Percentiles rank a stretch among this genome's conserved stretches.
phyloP scores from a whole-genome alignment of 2,329 filamentous ascomycete species.

The Shiraia bambusicola region DNA sequence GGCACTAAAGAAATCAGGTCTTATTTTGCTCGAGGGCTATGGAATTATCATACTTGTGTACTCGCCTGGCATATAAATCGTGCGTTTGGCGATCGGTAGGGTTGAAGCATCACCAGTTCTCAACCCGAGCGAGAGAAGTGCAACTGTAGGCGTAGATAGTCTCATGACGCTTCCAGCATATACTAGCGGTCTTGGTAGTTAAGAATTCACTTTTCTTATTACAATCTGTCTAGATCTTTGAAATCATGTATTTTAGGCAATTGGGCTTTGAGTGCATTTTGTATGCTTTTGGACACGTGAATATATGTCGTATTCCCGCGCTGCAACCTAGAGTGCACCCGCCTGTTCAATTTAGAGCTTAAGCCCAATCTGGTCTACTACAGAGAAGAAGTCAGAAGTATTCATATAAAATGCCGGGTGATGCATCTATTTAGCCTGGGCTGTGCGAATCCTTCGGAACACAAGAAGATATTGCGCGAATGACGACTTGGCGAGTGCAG shows the following conservation, averaged over 20 bases:
- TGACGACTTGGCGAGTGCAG: neutral
- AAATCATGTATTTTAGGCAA: no score
- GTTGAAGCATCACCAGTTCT: neutral
- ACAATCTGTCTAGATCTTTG: no score
- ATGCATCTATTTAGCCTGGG: neutral
- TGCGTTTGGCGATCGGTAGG: neutral
- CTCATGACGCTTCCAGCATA: neutral
- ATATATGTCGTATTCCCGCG: neutral
- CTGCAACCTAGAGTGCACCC: neutral
- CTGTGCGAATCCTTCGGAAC: neutral
- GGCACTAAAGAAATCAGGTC: constrained; percentile 4
- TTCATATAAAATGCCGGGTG: neutral
- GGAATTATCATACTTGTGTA: constrained; percentile 2
- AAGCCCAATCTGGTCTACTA: neutral
- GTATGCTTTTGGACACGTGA: neutral
- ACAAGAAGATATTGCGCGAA: neutral
- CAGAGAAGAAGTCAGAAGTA: neutral
- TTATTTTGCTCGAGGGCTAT: neutral
- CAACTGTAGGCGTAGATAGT: neutral
- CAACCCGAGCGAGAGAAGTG: neutral
- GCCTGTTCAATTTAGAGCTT: neutral
- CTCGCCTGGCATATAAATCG: neutral
- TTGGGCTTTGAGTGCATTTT: neutral
- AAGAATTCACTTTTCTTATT: no score
- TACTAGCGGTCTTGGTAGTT: no score